Evolutionary conservation across 2,329 filamentous ascomycete genomes (phyloP).

Genomic region (Fusarium tanahbumbuense): DNA sequence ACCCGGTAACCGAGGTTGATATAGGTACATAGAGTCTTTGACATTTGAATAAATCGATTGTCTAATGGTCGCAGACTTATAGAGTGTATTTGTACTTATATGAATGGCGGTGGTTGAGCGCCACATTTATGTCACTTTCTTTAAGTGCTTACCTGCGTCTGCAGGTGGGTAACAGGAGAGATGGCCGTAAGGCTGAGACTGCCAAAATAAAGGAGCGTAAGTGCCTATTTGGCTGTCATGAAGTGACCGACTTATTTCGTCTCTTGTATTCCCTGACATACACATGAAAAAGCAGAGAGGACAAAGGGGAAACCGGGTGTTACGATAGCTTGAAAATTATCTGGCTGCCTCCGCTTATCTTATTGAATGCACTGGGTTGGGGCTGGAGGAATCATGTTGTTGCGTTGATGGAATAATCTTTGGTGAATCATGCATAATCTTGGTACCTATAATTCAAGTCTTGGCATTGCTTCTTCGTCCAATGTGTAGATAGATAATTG

Average conservation of each 20-base stretch:
- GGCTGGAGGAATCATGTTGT: not conserved
- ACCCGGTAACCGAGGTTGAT: constrained; percentile 9
- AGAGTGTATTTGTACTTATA: not conserved
- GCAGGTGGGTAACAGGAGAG: not conserved
- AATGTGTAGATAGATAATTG: too few species aligned
- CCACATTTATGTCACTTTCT: constrained; percentile 15
- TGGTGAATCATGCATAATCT: not conserved
- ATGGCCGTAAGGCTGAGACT: too few species aligned
- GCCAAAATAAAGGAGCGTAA: too few species aligned
- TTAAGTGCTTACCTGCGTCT: constrained; percentile 20
- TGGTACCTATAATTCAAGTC: not conserved
- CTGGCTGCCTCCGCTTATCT: not conserved
- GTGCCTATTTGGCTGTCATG: not conserved
- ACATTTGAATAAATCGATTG: not conserved
- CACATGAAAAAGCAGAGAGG: not conserved
- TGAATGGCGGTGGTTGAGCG: not conserved
- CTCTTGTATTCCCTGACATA: too few species aligned
- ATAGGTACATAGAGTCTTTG: not conserved
- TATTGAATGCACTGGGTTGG: not conserved
- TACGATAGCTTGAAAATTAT: not conserved
- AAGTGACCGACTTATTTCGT: not conserved
- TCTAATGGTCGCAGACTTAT: not conserved
- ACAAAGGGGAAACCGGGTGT: not conserved
- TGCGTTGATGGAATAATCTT: not conserved
- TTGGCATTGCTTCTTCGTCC: not conserved